Percentiles rank a stretch among this genome's conserved stretches.
These are phyloP conservation scores for Colletotrichum simmondsii DNA, from an alignment of 2,329 filamentous ascomycete genomes.

Conservation along the genomic window DNA sequence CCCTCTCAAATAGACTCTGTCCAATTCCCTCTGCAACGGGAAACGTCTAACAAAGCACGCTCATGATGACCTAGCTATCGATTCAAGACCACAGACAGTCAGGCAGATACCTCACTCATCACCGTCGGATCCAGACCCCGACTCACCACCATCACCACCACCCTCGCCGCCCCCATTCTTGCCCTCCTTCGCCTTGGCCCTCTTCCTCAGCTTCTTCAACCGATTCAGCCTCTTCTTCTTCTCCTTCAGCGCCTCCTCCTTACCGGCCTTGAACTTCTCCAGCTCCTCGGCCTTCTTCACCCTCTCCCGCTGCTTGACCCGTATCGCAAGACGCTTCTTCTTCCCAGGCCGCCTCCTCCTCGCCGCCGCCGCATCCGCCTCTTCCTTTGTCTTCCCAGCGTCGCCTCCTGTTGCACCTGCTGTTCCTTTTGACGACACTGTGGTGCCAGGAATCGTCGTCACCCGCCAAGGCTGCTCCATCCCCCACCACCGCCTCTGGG, in stretches of 20 bases:
- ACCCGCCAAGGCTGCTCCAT: slow-evolving; percentile 71
- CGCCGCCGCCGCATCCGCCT: slow-evolving; percentile 39
- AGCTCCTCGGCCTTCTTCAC: slow-evolving; percentile 52
- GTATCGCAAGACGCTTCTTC: slow-evolving; percentile 64
- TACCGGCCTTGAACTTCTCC: slow-evolving; percentile 54
- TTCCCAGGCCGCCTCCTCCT: slow-evolving; percentile 65
- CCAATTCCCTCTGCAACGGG: background rate
- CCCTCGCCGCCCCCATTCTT: slow-evolving; percentile 47
- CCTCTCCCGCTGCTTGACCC: slow-evolving; percentile 55
- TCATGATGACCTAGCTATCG: background rate
- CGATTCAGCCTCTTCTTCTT: slow-evolving; percentile 73
- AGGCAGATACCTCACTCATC: slow-evolving; percentile 3
- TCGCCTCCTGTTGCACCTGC: too few species aligned
- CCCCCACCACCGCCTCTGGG: slow-evolving; percentile 63
- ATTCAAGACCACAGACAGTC: background rate
- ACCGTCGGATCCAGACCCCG: slow-evolving; percentile 18
- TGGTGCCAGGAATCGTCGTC: slow-evolving; percentile 47
- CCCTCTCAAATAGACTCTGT: background rate
- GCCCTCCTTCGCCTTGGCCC: slow-evolving; percentile 66
- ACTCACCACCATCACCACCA: background rate
- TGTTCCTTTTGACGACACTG: background rate
- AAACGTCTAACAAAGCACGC: background rate
- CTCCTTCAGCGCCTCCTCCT: slow-evolving; percentile 67
- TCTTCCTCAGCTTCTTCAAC: slow-evolving; percentile 68
- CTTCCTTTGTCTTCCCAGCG: background rate